Evolutionary conservation across 1,284 basidiomycete species (phyloP), one percentile per base, ranked within the genome.

Genomic region (Irpex sp.): DNA sequence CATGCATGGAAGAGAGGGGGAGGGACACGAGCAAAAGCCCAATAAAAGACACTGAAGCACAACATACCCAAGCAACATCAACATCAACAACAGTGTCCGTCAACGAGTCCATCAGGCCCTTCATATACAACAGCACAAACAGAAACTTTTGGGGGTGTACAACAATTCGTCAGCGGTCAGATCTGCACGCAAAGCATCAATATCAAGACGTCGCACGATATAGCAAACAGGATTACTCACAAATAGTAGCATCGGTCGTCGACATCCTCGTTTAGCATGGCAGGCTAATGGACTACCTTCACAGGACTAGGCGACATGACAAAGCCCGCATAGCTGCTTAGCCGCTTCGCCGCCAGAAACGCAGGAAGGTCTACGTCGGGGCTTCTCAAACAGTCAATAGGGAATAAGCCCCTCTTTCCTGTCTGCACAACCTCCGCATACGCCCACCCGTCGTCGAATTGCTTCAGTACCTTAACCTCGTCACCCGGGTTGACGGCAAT

Each of bases 371-470:
- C 75, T 67, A 84, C 75, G 16, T 78, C 75, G 36, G 71, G 67
- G 36, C 76, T 75, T 28, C 82, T 73, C 66, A 88, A 73, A 68
- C 86, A 88, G 66, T 87, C 85, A 33, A 87, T 74, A 2, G 87
- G 87, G 52, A 88, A 85, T 48, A 82, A 66, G 1, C 80, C 80
- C 47, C 65, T 65, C 55, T 57, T 49, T 36, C 66, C 65, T 49
- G 79, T 65, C 0, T 74, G 76, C 5, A 72, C 66, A 55, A 68
- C 61, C 56, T 67, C 64, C 49, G 77, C 64, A 65, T 78, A 81
- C 69, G 84, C 81, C 88, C 88, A 90, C 0, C 87, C 88, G 68
- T 90, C 88, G 64, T 87, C 83, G 69, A 82, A 90, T 12, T 80
- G 68, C 55, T 75, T 74, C 18, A 86, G 9, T 45, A 90, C 71